These are phyloP conservation scores for Dunaliella sp. DNA, from an alignment of 139 green algal species.

Conservation along the genomic window DNA sequence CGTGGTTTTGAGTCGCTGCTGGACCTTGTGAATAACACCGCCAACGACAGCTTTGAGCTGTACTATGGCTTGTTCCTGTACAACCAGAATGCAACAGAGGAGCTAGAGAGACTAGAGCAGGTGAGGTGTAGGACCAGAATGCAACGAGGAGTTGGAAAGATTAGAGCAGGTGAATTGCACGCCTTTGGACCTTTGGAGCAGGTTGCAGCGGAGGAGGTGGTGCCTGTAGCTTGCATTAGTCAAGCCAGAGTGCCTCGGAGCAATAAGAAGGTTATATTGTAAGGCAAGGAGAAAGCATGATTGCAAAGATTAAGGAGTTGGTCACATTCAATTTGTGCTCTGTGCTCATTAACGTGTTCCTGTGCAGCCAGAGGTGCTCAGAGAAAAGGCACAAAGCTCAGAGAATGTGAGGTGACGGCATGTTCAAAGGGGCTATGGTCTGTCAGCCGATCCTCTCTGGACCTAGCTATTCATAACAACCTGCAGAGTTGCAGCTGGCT, in stretches of 20 bases:
- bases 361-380: too few species aligned
- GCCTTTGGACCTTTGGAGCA: background rate
- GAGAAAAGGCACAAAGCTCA: too few species aligned
- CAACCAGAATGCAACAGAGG: conserved; percentile 67
- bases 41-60: conserved; percentile 97
- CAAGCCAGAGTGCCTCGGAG: background rate
- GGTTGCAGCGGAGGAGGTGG: background rate
- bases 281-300: background rate
- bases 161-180: background rate
- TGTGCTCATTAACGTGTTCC: too few species aligned
- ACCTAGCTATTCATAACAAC: too few species aligned
- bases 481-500: too few species aligned
- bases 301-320: background rate
- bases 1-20: conserved; percentile 87
- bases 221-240: background rate
- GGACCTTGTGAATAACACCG: conserved; percentile 95
- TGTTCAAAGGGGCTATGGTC: too few species aligned
- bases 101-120: conserved; percentile 45
- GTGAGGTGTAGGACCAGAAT: conserved; percentile 9
- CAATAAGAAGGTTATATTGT: background rate
- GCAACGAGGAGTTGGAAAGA: too few species aligned
- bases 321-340: too few species aligned
- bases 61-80: conserved; percentile 99
- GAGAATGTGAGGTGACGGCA: too few species aligned
- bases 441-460: too few species aligned